Evolutionary conservation across 192 early-diverging fungal genomes (phyloP), one percentile per base, ranked within the genome.

Genomic region (Coemansia nantahalensis): DNA sequence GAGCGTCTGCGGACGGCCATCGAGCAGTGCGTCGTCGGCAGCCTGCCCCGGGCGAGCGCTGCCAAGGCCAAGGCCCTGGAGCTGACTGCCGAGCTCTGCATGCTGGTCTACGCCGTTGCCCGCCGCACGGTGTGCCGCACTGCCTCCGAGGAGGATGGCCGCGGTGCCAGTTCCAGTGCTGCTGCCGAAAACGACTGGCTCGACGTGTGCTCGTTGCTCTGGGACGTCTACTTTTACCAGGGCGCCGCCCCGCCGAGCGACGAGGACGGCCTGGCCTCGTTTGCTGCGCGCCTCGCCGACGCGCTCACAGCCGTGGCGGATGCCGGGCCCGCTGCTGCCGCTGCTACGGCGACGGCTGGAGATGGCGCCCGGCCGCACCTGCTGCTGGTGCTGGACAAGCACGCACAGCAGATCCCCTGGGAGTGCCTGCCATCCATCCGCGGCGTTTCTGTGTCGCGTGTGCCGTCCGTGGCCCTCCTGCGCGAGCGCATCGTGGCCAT

Each of bases 331-430:
- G 7, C 16, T 1, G n/a, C n/a, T 7, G 2, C 36, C 18, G 19
- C 39, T 8, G 71, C 81, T 17, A 62, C 82, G 40, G 47, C 69
- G 28, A 11, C 22, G 21, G 0, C 30, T 2, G 35, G 21, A 28
- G 14, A 30, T n/a, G 0, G 35, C 1, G 35, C 28, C 23, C 49
- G 53, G n/a, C 54, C 34, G 22, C 92, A 97, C 64, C 51, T 90
- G 3, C 82, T 99, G 33, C 51, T 99, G 23, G 83, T 95, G 9
- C 72, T 91, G 21, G 95, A 97, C 48, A 92, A 91, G 57, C 70
- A 91, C 47, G 62, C 85, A 0, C 90, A 96, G 50, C 73, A 78
- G 48, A 67, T 97, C 5, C 97, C 97, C 2, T 92, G 95, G 84
- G 97, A 99, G 62, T 87, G 81, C 38, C 50, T 94, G 19, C 90